Evolutionary conservation across 345 rosid species (phyloP).

Genomic region (Arabis alpina): DNA sequence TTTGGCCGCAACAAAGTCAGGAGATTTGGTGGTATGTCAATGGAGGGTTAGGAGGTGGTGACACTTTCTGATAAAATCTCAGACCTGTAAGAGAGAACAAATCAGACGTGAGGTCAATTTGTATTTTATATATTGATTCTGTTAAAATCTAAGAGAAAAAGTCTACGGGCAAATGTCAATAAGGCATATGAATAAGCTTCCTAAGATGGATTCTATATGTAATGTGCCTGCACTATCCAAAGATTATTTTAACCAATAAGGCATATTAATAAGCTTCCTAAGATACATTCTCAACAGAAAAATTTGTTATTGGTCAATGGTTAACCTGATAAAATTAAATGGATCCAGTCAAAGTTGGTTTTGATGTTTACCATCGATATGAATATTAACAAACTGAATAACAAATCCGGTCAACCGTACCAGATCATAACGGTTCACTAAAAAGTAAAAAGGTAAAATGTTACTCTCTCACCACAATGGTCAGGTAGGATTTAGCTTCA

Average conservation of each 20-base stretch:
- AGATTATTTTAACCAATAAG: no score
- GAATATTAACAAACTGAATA: neutral
- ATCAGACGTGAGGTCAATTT: slow-evolving; percentile 28
- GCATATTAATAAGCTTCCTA: no score
- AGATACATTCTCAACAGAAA: no score
- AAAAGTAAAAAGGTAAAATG: neutral
- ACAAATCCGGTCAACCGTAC: slow-evolving; percentile 10
- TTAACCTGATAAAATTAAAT: neutral
- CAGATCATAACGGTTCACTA: neutral
- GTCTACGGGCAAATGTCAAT: slow-evolving; percentile 19
- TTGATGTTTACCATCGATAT: no score
- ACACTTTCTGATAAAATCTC: slow-evolving; percentile 29
- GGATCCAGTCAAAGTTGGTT: slow-evolving; percentile 15
- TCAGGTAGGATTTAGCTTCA: slow-evolving; percentile 10
- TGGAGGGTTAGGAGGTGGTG: neutral
- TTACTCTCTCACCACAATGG: neutral
- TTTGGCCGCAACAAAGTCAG: slow-evolving; percentile 12
- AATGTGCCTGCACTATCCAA: slow-evolving; percentile 41
- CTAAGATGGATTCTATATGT: slow-evolving; percentile 12
- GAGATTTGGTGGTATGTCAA: slow-evolving; percentile 19
- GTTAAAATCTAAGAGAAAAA: slow-evolving; percentile 24
- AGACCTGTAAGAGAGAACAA: slow-evolving; percentile 17
- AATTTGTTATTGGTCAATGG: no score
- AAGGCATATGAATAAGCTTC: slow-evolving; percentile 16
- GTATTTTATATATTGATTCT: neutral